Conservation (phyloP, 106 monocot species). For the Narthecium ossifragum region DNA sequence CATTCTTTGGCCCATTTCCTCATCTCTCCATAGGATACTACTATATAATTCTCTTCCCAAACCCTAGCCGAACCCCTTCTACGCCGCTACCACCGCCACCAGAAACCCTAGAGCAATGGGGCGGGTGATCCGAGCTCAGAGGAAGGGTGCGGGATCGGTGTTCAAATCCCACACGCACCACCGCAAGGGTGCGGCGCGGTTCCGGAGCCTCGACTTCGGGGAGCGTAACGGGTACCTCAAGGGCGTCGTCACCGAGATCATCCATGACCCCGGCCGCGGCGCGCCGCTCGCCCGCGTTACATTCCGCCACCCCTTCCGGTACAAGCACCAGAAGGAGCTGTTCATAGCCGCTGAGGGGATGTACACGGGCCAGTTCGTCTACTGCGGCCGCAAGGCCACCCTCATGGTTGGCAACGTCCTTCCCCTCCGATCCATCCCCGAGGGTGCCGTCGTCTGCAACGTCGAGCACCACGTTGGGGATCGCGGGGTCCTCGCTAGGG, state of each 20-base stretch:
- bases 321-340: slow-evolving; percentile 23
- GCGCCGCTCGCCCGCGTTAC: slow-evolving; percentile 10
- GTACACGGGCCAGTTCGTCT: slow-evolving; percentile 21
- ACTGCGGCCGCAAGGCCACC: slow-evolving; percentile 12
- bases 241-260: slow-evolving; percentile 22
- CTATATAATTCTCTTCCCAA: too few species aligned
- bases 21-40: not conserved
- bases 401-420: slow-evolving; percentile 32
- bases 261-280: slow-evolving; percentile 17
- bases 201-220: slow-evolving; percentile 15
- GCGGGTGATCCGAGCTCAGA: slow-evolving; percentile 14
- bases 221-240: slow-evolving; percentile 18
- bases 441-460: slow-evolving; percentile 28
- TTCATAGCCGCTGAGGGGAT: slow-evolving; percentile 19
- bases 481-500: slow-evolving; percentile 15
- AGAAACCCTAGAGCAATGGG: not conserved
- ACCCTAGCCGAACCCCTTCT: too few species aligned
- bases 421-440: slow-evolving; percentile 22
- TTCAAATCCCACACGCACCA: slow-evolving; percentile 16
- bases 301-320: slow-evolving; percentile 13
- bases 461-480: slow-evolving; percentile 23
- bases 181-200: slow-evolving; percentile 14
- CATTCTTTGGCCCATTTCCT: not conserved
- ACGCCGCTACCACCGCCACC: not conserved
- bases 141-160: slow-evolving; percentile 16